Percentiles rank a stretch among this genome's conserved stretches.
Conservation (phyloP, 805 yeast species). For the Wickerhamomyces queroliae region DNA sequence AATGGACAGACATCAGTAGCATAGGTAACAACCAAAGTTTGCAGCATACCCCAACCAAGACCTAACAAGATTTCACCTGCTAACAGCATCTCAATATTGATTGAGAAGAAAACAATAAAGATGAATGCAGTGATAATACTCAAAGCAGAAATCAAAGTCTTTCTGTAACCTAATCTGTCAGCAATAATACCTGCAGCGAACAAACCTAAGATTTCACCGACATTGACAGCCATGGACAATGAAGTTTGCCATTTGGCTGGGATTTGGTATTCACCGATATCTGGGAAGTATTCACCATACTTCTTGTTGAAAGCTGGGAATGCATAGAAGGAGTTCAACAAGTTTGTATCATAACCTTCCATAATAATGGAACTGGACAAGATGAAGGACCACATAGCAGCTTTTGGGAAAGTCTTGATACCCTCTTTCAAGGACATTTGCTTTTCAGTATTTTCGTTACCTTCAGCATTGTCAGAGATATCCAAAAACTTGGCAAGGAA, state of each 20-base stretch:
- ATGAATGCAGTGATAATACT: slow-evolving; percentile 30
- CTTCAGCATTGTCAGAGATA: slow-evolving; percentile 13
- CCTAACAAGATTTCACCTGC: slow-evolving; percentile 39
- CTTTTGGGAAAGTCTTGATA: slow-evolving; percentile 12
- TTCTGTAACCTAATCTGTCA: slow-evolving; percentile 41
- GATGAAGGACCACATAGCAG: slow-evolving; percentile 32
- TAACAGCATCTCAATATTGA: slow-evolving; percentile 29
- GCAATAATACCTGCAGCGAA: slow-evolving; percentile 37
- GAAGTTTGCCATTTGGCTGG: slow-evolving; percentile 37
- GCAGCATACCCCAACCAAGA: slow-evolving; percentile 52
- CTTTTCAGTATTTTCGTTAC: slow-evolving; percentile 8
- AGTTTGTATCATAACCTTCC: slow-evolving; percentile 33
- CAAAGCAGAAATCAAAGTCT: slow-evolving; percentile 30
- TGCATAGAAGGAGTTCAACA: slow-evolving; percentile 30
- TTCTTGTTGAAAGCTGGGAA: slow-evolving; percentile 30
- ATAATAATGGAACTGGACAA: slow-evolving; percentile 30
- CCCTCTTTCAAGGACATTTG: slow-evolving; percentile 5
- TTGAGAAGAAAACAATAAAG: slow-evolving; percentile 43
- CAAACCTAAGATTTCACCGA: slow-evolving; percentile 42
- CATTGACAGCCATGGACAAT: slow-evolving; percentile 27
- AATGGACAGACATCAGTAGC: slow-evolving; percentile 56
- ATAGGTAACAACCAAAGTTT: slow-evolving; percentile 44
- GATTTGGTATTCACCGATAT: slow-evolving; percentile 17
- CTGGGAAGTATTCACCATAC: slow-evolving; percentile 24
- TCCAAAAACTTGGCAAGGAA: slow-evolving; percentile 15